These are phyloP conservation scores for Acrocalymma vagum DNA, from an alignment of 2,329 filamentous ascomycete species.

Conservation along the genomic window DNA sequence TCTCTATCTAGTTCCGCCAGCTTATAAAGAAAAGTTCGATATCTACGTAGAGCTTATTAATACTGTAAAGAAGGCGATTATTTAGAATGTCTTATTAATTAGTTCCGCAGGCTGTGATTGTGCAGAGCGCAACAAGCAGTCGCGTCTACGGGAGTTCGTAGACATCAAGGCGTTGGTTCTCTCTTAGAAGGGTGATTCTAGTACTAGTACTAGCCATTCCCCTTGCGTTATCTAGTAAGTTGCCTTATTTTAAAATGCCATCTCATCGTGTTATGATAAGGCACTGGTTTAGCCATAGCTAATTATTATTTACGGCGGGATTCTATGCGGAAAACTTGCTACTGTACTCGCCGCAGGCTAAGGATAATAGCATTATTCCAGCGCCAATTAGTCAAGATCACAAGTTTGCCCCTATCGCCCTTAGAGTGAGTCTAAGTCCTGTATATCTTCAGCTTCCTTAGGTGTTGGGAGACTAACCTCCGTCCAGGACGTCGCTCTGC, in stretches of 20 bases:
- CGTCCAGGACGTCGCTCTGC: conserved; percentile 59
- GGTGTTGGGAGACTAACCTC: too few species aligned
- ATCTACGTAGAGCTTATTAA: conserved; percentile 56
- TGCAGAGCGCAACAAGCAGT: conserved; percentile 59
- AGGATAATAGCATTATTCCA: conserved; percentile 55
- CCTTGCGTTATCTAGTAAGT: conserved; percentile 56
- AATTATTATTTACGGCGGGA: too few species aligned
- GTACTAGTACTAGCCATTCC: conserved; percentile 39
- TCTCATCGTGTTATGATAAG: too few species aligned
- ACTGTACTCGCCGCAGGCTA: conserved; percentile 56
- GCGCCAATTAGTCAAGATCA: conserved; percentile 58
- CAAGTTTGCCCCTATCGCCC: conserved; percentile 58
- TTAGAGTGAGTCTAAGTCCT: too few species aligned
- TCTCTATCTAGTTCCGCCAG: conserved; percentile 60
- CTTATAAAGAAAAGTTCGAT: conserved; percentile 56
- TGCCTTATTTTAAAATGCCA: not conserved
- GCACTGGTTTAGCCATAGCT: too few species aligned
- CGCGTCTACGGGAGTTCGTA: conserved; percentile 60
- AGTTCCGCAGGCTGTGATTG: conserved; percentile 61
- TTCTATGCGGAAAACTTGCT: too few species aligned
- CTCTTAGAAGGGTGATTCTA: conserved; percentile 53
- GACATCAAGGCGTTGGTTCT: conserved; percentile 58
- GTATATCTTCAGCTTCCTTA: too few species aligned
- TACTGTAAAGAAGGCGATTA: conserved; percentile 55
- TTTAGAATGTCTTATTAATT: conserved; percentile 58